Evolutionary conservation across 306 rosid species (phyloP).

Genomic region (Pachyrhizus erosus): DNA sequence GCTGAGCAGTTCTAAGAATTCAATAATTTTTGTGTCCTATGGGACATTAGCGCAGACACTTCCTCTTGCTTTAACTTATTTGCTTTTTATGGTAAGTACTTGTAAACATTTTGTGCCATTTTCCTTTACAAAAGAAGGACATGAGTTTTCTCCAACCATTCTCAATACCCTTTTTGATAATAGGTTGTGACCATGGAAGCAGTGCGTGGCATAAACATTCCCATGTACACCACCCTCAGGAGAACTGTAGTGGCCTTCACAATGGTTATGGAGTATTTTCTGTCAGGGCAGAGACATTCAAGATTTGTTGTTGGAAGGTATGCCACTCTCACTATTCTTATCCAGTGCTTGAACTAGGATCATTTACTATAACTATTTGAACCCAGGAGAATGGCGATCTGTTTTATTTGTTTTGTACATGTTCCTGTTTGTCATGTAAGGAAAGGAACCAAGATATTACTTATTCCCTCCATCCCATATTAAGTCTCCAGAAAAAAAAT

Average conservation of each 20-base stretch:
- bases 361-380: background rate
- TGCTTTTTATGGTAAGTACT: slow-evolving; percentile 68
- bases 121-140: background rate
- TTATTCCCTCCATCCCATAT: too few relatives aligned
- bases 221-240: slow-evolving; percentile 82
- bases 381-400: background rate
- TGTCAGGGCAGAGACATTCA: slow-evolving; percentile 64
- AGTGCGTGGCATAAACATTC: slow-evolving; percentile 72
- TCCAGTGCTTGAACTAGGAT: background rate
- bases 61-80: slow-evolving; percentile 70
- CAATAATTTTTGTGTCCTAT: slow-evolving; percentile 53
- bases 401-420: background rate
- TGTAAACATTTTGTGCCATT: background rate
- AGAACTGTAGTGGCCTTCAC: slow-evolving; percentile 75
- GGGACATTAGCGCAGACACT: slow-evolving; percentile 58
- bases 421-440: background rate
- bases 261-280: slow-evolving; percentile 67
- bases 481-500: too few relatives aligned
- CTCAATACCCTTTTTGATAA: slow-evolving; percentile 27
- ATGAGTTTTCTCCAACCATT: slow-evolving; percentile 25
- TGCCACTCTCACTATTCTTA: slow-evolving; percentile 18
- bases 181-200: slow-evolving; percentile 81
- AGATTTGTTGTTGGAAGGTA: slow-evolving; percentile 66
- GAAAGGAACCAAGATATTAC: background rate
- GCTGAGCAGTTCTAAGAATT: slow-evolving; percentile 47